A percentile compares a stretch with the other conserved stretches of the same genome.
Conservation (phyloP, 2,329 filamentous ascomycete genomes). For the Lecanicillium sp. region DNA sequence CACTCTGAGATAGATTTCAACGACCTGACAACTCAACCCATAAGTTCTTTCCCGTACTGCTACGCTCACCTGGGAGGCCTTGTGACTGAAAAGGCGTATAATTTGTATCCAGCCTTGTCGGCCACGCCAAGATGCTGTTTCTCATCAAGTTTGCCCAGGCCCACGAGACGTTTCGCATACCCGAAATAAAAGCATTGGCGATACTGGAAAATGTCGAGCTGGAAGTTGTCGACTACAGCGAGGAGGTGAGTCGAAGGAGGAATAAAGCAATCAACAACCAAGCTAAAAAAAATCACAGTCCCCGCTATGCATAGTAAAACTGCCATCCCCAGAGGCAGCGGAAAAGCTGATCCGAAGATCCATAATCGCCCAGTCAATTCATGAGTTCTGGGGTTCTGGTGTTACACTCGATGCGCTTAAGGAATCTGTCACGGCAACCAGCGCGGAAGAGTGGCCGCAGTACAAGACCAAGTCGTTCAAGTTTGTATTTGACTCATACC, state of each 20-base stretch:
- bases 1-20: too few species aligned
- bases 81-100: neutral
- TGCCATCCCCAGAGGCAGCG: constrained; percentile 60
- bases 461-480: constrained; percentile 68
- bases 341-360: constrained; percentile 63
- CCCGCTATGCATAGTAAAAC: constrained; percentile 72
- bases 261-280: constrained; percentile 6
- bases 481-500: constrained; percentile 78
- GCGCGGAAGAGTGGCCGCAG: constrained; percentile 51
- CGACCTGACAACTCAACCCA: too few species aligned
- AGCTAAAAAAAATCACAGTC: constrained; percentile 47
- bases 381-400: constrained; percentile 82
- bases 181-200: constrained; percentile 78
- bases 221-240: constrained; percentile 66
- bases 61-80: too few species aligned
- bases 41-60: too few species aligned
- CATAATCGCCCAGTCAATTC: constrained; percentile 74
- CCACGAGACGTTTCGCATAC: constrained; percentile 82
- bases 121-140: constrained; percentile 53
- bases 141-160: constrained; percentile 83
- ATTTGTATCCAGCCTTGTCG: too few species aligned
- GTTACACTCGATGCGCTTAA: constrained; percentile 62
- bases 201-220: constrained; percentile 58
- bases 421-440: constrained; percentile 49
- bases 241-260: constrained; percentile 50